Conservation (phyloP, 2,329 filamentous ascomycete genomes). For the Beauveria caledonica region DNA sequence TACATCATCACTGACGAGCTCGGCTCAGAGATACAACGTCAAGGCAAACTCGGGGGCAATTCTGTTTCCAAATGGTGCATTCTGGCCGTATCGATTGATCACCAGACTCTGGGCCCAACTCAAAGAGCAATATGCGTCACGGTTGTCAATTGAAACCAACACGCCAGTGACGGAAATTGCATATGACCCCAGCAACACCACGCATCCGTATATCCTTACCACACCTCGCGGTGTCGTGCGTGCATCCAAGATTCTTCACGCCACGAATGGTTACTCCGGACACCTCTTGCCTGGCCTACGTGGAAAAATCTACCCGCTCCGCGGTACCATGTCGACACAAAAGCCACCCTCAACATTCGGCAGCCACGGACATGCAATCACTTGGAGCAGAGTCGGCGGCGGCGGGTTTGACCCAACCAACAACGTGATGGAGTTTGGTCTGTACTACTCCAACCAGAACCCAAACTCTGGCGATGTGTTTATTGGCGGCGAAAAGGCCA, state of each 20-base stretch:
- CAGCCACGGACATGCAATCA: constrained; percentile 22
- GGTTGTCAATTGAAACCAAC: constrained; percentile 28
- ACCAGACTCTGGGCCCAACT: constrained; percentile 31
- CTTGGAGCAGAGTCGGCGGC: constrained; percentile 39
- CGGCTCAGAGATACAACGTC: constrained; percentile 17
- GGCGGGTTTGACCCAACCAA: constrained; percentile 38
- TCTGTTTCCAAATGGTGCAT: constrained; percentile 24
- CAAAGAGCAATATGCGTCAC: constrained; percentile 16
- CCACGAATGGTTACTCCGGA: constrained; percentile 44
- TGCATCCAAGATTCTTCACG: constrained; percentile 43
- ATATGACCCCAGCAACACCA: constrained; percentile 9
- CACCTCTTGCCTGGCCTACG: constrained; percentile 41
- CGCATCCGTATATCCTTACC: constrained; percentile 29
- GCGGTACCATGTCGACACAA: constrained; percentile 42
- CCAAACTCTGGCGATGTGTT: constrained; percentile 34
- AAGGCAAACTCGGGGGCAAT: constrained; percentile 22
- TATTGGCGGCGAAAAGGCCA: constrained; percentile 40
- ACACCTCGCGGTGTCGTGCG: constrained; percentile 38
- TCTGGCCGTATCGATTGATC: constrained; percentile 42
- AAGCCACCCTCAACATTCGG: constrained; percentile 22
- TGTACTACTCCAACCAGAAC: constrained; percentile 21
- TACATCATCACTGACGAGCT: neutral
- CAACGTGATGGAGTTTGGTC: constrained; percentile 25
- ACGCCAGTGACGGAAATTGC: constrained; percentile 24
- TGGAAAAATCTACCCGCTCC: constrained; percentile 33